These are phyloP conservation scores for Oehlia diaphana DNA, from an alignment of 192 early-diverging fungal species.

Conservation along the genomic window DNA sequence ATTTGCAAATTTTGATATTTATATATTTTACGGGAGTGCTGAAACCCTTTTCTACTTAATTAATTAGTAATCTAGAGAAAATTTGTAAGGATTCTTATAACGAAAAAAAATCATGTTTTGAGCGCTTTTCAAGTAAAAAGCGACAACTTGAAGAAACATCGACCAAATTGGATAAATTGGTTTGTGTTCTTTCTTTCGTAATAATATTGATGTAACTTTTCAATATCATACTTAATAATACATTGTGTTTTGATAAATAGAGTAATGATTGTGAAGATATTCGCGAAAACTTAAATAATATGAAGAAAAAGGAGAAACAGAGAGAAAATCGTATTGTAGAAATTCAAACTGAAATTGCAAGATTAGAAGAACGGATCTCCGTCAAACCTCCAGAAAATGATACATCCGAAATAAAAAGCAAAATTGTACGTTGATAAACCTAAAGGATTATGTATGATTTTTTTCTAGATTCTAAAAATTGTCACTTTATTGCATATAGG, in stretches of 20 bases:
- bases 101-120: conserved; percentile 31
- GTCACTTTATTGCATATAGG: conserved; percentile 5
- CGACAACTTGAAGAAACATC: conserved; percentile 5
- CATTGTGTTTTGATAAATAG: conserved; percentile 23
- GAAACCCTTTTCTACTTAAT: not conserved
- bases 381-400: conserved; percentile 30
- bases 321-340: conserved; percentile 33
- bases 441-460: not conserved
- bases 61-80: conserved; percentile 29
- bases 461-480: not conserved
- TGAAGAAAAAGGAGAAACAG: conserved; percentile 37
- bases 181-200: not conserved
- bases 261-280: conserved; percentile 36
- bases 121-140: conserved; percentile 30
- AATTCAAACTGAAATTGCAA: conserved; percentile 37
- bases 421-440: conserved; percentile 33
- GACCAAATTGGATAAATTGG: conserved; percentile 1
- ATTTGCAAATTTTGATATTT: not conserved
- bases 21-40: not conserved
- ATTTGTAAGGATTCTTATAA: not conserved
- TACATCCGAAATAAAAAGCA: conserved; percentile 29
- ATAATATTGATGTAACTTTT: too few species aligned
- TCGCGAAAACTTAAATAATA: conserved; percentile 34
- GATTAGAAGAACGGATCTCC: conserved; percentile 32
- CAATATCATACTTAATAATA: not conserved